Conservation (phyloP, 2,329 filamentous ascomycete genomes). For the Escovopsis sp. region DNA sequence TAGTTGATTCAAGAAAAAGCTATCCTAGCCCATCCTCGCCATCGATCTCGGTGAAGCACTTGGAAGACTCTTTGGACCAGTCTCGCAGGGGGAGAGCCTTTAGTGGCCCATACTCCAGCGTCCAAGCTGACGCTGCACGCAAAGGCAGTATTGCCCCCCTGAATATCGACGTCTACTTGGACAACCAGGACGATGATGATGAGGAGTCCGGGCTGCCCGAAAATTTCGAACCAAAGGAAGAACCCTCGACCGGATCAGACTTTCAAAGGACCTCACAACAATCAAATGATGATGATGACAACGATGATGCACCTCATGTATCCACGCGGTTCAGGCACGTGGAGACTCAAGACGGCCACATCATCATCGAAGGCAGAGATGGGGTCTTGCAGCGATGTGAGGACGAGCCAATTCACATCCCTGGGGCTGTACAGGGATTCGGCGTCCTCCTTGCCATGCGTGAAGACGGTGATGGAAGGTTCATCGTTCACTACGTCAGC, state of each 20-base stretch:
- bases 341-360: slow-evolving; percentile 62
- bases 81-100: slow-evolving; percentile 20
- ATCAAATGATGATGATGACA: slow-evolving; percentile 14
- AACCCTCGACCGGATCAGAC: background rate
- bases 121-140: slow-evolving; percentile 29
- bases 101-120: slow-evolving; percentile 27
- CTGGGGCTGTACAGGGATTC: slow-evolving; percentile 69
- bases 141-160: slow-evolving; percentile 22
- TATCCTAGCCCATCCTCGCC: slow-evolving; percentile 14
- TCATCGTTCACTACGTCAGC: slow-evolving; percentile 60
- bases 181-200: slow-evolving; percentile 17
- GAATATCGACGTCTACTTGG: slow-evolving; percentile 14
- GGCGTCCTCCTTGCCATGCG: slow-evolving; percentile 61
- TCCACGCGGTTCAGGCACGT: slow-evolving; percentile 68
- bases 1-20: slow-evolving; percentile 13
- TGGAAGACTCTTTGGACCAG: slow-evolving; percentile 9
- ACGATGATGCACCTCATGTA: slow-evolving; percentile 33
- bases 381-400: slow-evolving; percentile 67
- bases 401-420: slow-evolving; percentile 81
- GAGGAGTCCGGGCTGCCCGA: slow-evolving; percentile 14
- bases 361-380: slow-evolving; percentile 66
- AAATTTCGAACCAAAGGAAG: background rate
- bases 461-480: slow-evolving; percentile 52
- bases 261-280: slow-evolving; percentile 7
- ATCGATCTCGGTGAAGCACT: slow-evolving; percentile 7